A percentile compares a stretch with the other conserved stretches of the same genome.
Conservation (phyloP, 176 grass and related monocot species). For the Pontederia crassipes region DNA sequence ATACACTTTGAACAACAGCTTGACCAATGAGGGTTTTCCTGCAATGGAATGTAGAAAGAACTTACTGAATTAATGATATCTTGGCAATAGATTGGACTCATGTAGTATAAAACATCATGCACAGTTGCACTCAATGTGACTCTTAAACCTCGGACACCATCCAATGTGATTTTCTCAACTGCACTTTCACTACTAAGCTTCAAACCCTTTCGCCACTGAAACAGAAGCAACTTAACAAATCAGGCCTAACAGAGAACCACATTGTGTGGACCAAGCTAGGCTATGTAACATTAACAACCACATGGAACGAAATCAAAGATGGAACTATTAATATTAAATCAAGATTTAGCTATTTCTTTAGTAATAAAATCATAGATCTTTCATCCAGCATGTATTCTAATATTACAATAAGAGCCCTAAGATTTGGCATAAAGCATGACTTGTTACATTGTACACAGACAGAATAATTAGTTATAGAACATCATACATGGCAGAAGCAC, state of each 20-base stretch:
- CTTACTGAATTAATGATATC: conserved; percentile 94
- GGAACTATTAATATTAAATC: too few species aligned
- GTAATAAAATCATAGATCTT: too few species aligned
- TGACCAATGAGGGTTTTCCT: not conserved
- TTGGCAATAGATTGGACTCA: conserved; percentile 98
- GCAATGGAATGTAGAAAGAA: conserved; percentile 11
- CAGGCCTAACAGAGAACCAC: not conserved
- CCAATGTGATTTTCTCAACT: conserved; percentile 88
- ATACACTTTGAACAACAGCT: too few species aligned
- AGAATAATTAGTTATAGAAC: too few species aligned
- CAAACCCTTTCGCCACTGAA: conserved; percentile 85
- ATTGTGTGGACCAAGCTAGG: not conserved
- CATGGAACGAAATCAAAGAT: not conserved
- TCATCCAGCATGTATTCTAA: too few species aligned
- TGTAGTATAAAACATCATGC: conserved; percentile 98
- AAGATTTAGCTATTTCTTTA: too few species aligned
- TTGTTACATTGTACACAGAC: too few species aligned
- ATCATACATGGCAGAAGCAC: too few species aligned
- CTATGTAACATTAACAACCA: not conserved
- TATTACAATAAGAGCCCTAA: too few species aligned
- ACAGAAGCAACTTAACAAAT: not conserved
- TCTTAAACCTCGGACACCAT: conserved; percentile 89
- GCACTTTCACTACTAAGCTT: conserved; percentile 75
- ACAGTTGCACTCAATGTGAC: conserved; percentile 79
- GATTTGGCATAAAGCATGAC: too few species aligned